A percentile compares a stretch with the other conserved stretches of the same genome.
Conservation (phyloP, 768 basidiomycete genomes). For the Gautieria morchelliformis region DNA sequence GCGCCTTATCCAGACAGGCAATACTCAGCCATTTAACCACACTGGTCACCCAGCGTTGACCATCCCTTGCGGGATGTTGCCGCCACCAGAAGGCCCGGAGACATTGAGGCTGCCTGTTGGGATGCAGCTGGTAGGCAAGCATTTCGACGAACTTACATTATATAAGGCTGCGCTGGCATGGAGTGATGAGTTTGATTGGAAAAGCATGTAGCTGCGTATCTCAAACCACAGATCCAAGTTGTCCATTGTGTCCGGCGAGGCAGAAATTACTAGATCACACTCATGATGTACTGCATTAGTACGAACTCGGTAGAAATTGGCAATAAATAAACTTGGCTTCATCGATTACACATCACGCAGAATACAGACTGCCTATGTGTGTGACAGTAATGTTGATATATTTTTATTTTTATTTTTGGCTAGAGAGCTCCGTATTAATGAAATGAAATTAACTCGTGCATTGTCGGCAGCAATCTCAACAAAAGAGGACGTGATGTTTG, state of each 20-base stretch:
- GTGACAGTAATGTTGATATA: too few species aligned
- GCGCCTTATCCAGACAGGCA: neutral
- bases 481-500: neutral
- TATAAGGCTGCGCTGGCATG: conserved; percentile 5
- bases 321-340: too few species aligned
- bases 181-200: conserved; percentile 4
- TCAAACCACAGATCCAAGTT: too few species aligned
- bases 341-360: too few species aligned
- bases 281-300: too few species aligned
- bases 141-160: conserved; percentile 5
- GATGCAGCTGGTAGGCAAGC: conserved; percentile 32
- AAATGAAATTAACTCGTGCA: too few species aligned
- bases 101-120: conserved; percentile 31
- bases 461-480: neutral
- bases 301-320: too few species aligned
- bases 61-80: conserved; percentile 32
- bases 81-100: conserved; percentile 25
- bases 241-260: too few species aligned
- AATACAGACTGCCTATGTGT: too few species aligned
- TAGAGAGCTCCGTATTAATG: neutral
- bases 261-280: too few species aligned
- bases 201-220: neutral
- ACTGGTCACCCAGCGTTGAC: conserved; percentile 35
- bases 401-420: too few species aligned
- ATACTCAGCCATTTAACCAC: conserved; percentile 17